Conservation (phyloP, 192 early-diverging fungal species). For the Coemansia reversa region DNA sequence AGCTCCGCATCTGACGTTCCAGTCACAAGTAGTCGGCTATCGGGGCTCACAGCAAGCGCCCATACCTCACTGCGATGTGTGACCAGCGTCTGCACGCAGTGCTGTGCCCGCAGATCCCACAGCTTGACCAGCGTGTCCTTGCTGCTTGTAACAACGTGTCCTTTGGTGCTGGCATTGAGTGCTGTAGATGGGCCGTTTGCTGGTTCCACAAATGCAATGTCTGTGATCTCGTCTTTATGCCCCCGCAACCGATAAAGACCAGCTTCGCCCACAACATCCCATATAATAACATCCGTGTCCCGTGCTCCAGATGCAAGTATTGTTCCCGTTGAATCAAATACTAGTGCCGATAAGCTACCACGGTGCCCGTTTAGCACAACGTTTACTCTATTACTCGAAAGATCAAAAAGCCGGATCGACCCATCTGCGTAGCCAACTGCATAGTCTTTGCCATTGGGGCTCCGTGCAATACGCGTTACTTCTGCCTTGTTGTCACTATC, state of each 20-base stretch:
- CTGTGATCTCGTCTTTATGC: conserved; percentile 94
- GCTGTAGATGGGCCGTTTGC: conserved; percentile 23
- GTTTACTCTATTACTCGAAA: conserved; percentile 54
- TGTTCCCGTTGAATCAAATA: conserved; percentile 78
- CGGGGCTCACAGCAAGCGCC: conserved; percentile 71
- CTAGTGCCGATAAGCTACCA: conserved; percentile 77
- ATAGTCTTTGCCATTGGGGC: conserved; percentile 66
- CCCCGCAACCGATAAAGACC: conserved; percentile 88
- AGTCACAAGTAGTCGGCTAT: conserved; percentile 71
- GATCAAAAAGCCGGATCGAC: conserved; percentile 86
- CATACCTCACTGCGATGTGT: conserved; percentile 94
- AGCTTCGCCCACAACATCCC: conserved; percentile 90
- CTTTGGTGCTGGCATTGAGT: conserved; percentile 56
- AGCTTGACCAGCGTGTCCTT: conserved; percentile 96
- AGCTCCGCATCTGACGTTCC: conserved; percentile 83
- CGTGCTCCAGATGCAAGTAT: conserved; percentile 85
- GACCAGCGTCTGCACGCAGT: conserved; percentile 92
- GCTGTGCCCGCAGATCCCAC: conserved; percentile 93
- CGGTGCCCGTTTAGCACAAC: conserved; percentile 91
- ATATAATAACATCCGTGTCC: conserved; percentile 94
- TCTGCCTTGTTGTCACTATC: conserved; percentile 81
- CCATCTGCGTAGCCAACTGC: conserved; percentile 96
- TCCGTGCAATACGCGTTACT: conserved; percentile 78
- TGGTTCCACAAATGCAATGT: conserved; percentile 36
- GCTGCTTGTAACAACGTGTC: conserved; percentile 82